Evolutionary conservation across 192 early-diverging fungal species (phyloP).

Genomic region (Chytriomyces confervae): DNA sequence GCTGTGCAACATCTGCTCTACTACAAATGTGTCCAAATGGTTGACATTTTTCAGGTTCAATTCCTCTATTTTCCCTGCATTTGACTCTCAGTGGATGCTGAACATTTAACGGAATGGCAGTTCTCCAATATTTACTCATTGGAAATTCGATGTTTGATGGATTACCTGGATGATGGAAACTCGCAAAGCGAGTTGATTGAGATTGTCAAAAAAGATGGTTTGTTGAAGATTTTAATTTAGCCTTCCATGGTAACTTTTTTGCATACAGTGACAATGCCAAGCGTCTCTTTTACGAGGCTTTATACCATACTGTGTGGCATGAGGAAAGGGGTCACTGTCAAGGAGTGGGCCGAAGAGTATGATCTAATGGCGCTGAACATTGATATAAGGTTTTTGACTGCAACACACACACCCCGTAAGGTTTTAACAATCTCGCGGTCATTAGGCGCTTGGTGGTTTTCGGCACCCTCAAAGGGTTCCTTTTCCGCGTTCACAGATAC

Average conservation of each 20-base stretch:
- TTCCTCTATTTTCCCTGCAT: not conserved
- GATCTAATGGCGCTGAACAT: slow-evolving; percentile 68
- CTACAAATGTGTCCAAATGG: slow-evolving; percentile 88
- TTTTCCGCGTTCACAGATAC: slow-evolving; percentile 91
- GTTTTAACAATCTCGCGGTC: too few species aligned
- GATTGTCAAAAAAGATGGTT: slow-evolving; percentile 62
- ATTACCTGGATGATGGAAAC: slow-evolving; percentile 64
- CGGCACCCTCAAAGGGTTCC: slow-evolving; percentile 82
- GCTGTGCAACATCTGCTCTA: slow-evolving; percentile 91
- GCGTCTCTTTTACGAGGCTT: slow-evolving; percentile 65
- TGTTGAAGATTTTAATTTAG: not conserved
- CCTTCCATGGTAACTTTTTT: not conserved
- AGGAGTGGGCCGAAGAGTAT: slow-evolving; percentile 87
- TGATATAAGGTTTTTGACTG: slow-evolving; percentile 72
- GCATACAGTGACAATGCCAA: slow-evolving; percentile 1
- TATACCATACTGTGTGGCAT: slow-evolving; percentile 82
- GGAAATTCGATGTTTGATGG: slow-evolving; percentile 61
- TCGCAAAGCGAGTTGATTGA: slow-evolving; percentile 77
- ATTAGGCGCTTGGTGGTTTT: slow-evolving; percentile 86
- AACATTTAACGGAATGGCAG: slow-evolving; percentile 42
- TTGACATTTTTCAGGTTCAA: slow-evolving; percentile 82
- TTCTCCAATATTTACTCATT: slow-evolving; percentile 90
- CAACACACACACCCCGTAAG: too few species aligned
- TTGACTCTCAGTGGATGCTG: not conserved
- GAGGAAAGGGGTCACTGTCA: slow-evolving; percentile 76